Base-by-base conservation (phyloP, 192 early-diverging fungal species). In the Coemansia sp. region DNA sequence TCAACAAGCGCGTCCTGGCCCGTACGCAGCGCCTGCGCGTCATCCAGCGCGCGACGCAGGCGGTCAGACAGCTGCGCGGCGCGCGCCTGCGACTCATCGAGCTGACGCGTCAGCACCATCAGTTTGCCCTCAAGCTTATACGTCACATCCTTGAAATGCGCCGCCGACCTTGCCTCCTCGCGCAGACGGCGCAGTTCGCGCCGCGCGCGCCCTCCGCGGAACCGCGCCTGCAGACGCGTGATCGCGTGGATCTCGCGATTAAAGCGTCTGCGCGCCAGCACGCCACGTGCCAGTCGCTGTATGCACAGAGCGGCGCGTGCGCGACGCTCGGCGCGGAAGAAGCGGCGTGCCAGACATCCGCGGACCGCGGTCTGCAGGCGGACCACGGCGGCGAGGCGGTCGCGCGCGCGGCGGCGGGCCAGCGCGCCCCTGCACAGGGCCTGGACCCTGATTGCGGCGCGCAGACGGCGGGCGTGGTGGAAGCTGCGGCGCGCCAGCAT, bases 61-160 rank as follows among this genome's bases (percentile, higher is more conserved):
- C 77, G 60, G 35, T 89, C 87, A 14, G 87, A 73, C 12, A 91
- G 70, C 36, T 84, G 77, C 9, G 86, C 89, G 22, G 86, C 87
- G 54, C 89, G 87, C 38, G 87, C 78, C 59, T 89, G 68, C n/a
- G 91, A 83, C 56, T 85, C 84, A 68, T 80, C 86, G 51, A 90
- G 82, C 77, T 90, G 78, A 67, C 93, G 93, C 35, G 95, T 97
- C 61, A 99, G 85, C 75, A 94, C 94, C 71, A 98, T 90, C 60
- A 99, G 93, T 86, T 97, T 98, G 84, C 87, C 90, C 80, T 99
- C 98, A 4, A 99, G 83, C 82, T 91, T 91, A 77, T 94, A 94
- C 35, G 96, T 95, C 32, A 91, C 88, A 65, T 98, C 93, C 84
- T 98, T 94, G 75, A 96, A 90, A 65, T 98, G 97, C 62, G 88